These are phyloP conservation scores for Trametes meyenii DNA, from an alignment of 768 basidiomycete species.

Conservation along the genomic window DNA sequence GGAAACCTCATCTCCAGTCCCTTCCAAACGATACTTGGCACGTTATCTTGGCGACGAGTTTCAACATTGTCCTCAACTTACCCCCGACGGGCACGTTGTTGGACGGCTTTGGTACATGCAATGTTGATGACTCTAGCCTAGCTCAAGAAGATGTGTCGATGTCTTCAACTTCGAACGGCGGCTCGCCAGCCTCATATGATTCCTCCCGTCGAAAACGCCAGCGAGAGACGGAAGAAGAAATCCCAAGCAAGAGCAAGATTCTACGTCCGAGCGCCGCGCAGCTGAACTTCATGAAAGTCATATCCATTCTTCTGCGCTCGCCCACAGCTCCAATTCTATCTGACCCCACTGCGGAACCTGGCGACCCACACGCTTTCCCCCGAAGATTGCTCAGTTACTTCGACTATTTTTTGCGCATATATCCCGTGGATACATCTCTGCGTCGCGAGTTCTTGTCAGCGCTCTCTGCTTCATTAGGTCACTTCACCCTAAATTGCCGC, in stretches of 20 bases:
- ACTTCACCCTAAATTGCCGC: constrained; percentile 77
- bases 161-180: constrained; percentile 28
- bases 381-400: constrained; percentile 61
- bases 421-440: constrained; percentile 75
- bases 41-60: constrained; percentile 64
- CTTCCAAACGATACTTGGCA: constrained; percentile 69
- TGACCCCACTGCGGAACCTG: constrained; percentile 24
- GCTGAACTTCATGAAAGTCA: constrained; percentile 69
- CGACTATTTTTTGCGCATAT: constrained; percentile 62
- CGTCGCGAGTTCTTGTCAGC: constrained; percentile 74
- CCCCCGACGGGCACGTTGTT: constrained; percentile 40
- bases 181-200: not conserved
- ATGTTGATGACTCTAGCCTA: constrained; percentile 29
- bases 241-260: not conserved
- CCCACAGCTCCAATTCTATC: constrained; percentile 60
- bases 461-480: constrained; percentile 68
- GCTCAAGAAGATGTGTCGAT: constrained; percentile 32
- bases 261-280: constrained; percentile 53
- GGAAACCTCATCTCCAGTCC: constrained; percentile 78
- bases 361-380: constrained; percentile 38
- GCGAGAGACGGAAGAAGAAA: not conserved
- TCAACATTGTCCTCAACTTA: constrained; percentile 78
- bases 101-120: constrained; percentile 31
- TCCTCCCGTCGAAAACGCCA: constrained; percentile 3
- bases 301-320: constrained; percentile 61